phyloP scores from a whole-genome alignment of 1,139 yeast species.

The Lodderomyces pseudojiufengensis region DNA sequence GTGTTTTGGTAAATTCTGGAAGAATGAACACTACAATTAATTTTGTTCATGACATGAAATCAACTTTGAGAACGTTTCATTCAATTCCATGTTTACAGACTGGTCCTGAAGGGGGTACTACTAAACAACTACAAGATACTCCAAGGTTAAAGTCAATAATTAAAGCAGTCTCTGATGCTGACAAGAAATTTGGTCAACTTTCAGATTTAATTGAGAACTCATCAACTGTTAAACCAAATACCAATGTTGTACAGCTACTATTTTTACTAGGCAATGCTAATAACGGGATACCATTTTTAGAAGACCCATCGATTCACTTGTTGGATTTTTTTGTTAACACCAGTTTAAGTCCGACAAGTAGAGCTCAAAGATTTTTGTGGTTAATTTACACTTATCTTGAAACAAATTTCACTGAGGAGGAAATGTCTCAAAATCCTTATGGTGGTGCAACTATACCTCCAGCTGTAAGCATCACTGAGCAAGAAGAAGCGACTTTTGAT shows the following conservation, averaged over 20 bases:
- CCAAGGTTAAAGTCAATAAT: constrained; percentile 87
- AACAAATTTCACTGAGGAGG: constrained; percentile 55
- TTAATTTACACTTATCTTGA: constrained; percentile 75
- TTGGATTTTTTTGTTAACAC: constrained; percentile 65
- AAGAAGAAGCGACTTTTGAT: constrained; percentile 47
- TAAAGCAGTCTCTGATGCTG: constrained; percentile 66
- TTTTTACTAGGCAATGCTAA: constrained; percentile 70
- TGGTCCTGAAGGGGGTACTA: constrained; percentile 46
- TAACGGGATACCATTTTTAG: constrained; percentile 19
- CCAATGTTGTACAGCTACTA: constrained; percentile 64
- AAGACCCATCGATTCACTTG: constrained; percentile 30
- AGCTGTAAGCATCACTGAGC: constrained; percentile 37
- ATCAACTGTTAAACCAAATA: constrained; percentile 40
- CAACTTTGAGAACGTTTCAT: constrained; percentile 87
- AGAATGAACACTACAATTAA: constrained; percentile 93
- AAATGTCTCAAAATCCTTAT: constrained; percentile 62
- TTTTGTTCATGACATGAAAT: constrained; percentile 95
- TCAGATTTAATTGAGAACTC: constrained; percentile 43
- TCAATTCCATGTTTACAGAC: constrained; percentile 88
- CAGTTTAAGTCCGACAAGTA: constrained; percentile 50
- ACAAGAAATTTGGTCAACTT: constrained; percentile 37
- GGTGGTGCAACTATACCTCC: constrained; percentile 50
- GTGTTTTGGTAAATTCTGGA: constrained; percentile 86
- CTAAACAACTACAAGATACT: constrained; percentile 88
- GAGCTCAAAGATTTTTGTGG: constrained; percentile 81